Base-by-base conservation (phyloP, 2,329 filamentous ascomycete genomes). In the Monosporascus sp. region DNA sequence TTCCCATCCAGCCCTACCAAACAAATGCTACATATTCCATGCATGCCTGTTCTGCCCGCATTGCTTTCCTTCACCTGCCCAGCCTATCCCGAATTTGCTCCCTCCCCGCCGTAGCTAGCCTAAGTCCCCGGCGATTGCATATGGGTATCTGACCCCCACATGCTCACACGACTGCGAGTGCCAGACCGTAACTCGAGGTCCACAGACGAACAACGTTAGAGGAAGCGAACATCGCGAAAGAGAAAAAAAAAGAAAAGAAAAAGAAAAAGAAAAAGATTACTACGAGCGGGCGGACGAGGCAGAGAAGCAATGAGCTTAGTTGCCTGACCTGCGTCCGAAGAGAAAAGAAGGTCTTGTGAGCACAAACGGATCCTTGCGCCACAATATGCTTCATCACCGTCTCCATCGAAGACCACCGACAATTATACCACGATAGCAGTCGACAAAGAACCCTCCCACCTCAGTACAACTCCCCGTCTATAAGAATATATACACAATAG, bases 381-480 rank as follows among this genome's bases (percentile, higher is more conserved):
- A 53, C 56, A 65, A 63, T 55, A 66, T 66, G 64, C 52, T 59
- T 54, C 55, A 59, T 54, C 47, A 50, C 56, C 56, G 52, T 58
- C 55, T 62, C 49, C 57, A 61, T 60, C 60, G 59, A 61, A 61
- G 59, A 65, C 64, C 60, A 55, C 63, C 64, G 51, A 65, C 63
- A 55, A 66, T 66, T 52, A 65, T 66, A 51, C 64, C 43, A 46
- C 43, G 43, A 25, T 46, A 46, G 43, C 43, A 31, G n/a, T 11
- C 43, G 17, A 25, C 22, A 48, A 14, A 48, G 5, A 48, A 37
- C 47, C 47, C 47, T 43, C 22, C 39, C 39, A 9, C 17, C 8
- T 20, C 11, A 14, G 22, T 43, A 24, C 37, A 43, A 20, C 2
- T 5, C 18, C 8, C 22, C 8, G 9, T 20, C 39, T 39, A 18